phyloP scores from a whole-genome alignment of 106 monocot species.

The Dactylorhiza incarnata region DNA sequence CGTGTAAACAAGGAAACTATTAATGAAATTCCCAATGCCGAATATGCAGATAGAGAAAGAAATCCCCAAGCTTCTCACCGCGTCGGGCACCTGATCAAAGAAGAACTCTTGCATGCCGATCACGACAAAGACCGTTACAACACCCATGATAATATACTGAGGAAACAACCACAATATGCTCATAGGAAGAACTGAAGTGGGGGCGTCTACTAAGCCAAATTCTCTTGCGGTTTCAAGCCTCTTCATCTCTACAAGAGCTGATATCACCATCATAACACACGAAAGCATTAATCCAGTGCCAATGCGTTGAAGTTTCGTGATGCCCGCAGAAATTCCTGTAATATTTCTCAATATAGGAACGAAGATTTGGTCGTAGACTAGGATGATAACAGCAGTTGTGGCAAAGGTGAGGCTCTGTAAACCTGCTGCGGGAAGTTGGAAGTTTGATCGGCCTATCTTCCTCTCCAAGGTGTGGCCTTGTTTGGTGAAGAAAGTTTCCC shows the following conservation, averaged over 20 bases:
- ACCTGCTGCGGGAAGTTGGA: conserved; percentile 1
- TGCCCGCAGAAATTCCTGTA: conserved; percentile 1
- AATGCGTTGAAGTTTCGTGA: conserved; percentile 2
- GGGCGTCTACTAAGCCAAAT: background rate
- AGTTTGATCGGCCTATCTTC: background rate
- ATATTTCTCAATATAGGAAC: background rate
- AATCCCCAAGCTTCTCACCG: conserved; percentile 1
- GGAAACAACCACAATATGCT: conserved; percentile 5
- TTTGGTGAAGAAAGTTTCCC: conserved; percentile 5
- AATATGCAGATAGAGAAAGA: background rate
- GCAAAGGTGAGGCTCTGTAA: background rate
- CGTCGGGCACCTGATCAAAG: conserved; percentile 5
- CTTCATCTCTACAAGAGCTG: conserved; percentile 7
- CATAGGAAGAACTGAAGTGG: background rate
- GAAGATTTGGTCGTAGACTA: background rate
- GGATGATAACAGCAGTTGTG: background rate
- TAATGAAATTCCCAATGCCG: background rate
- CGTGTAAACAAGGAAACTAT: background rate
- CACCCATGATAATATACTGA: conserved; percentile 2
- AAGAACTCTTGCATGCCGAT: conserved; percentile 8
- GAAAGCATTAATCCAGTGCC: background rate
- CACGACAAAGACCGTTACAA: background rate
- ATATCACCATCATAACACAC: background rate
- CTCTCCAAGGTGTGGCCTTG: conserved; percentile 3
- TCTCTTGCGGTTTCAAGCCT: conserved; percentile 4